These are phyloP conservation scores for Tylopilus subfusipes DNA, from an alignment of 768 basidiomycete species.

Conservation along the genomic window DNA sequence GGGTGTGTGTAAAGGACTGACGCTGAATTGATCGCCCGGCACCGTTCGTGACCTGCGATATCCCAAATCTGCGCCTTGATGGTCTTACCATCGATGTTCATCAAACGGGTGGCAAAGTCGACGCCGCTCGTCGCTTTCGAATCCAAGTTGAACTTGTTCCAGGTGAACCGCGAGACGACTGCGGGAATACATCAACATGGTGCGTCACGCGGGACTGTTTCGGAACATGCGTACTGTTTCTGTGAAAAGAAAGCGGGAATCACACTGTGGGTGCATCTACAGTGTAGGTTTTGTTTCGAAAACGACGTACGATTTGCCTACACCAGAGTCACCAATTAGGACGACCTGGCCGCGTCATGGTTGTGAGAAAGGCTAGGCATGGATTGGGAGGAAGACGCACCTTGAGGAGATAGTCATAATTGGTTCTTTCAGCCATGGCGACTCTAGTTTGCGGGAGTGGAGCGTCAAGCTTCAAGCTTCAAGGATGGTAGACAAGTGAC, in stretches of 20 bases:
- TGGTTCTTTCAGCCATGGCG: conserved; percentile 85
- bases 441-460: too few relatives aligned
- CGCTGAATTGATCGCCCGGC: conserved; percentile 97
- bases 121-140: conserved; percentile 99
- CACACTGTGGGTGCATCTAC: background rate
- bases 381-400: conserved; percentile 36
- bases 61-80: conserved; percentile 99
- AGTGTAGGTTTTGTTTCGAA: conserved; percentile 6
- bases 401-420: conserved; percentile 99
- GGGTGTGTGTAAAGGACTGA: conserved; percentile 33
- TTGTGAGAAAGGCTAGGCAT: background rate
- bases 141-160: conserved; percentile 98
- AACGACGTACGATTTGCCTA: conserved; percentile 98
- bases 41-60: conserved; percentile 97
- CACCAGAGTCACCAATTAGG: conserved; percentile 97
- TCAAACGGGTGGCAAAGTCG: conserved; percentile 95
- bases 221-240: conserved; percentile 33
- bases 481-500: too few relatives aligned
- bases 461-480: too few relatives aligned
- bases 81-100: conserved; percentile 91
- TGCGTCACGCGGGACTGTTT: background rate
- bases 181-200: background rate
- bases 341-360: conserved; percentile 67
- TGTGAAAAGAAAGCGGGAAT: conserved; percentile 8
- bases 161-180: conserved; percentile 99